A percentile compares a stretch with the other conserved stretches of the same genome.
These are phyloP conservation scores for Zymoseptoria ardabiliae DNA, from an alignment of 2,329 filamentous ascomycete genomes.

Conservation along the genomic window DNA sequence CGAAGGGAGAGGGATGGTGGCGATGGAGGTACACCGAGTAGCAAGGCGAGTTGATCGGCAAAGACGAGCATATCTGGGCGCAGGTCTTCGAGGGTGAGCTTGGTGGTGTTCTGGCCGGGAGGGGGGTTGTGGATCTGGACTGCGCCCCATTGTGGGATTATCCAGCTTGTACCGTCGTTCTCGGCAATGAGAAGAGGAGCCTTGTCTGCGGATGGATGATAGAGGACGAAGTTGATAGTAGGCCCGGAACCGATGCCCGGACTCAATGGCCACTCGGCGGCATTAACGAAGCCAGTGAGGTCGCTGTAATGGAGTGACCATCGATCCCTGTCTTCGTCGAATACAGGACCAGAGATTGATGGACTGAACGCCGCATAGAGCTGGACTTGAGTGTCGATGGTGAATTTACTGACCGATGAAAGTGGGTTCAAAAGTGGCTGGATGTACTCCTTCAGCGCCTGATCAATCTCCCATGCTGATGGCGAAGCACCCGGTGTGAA, in stretches of 20 bases:
- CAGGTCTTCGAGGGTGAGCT: constrained; percentile 59
- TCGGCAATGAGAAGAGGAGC: constrained; percentile 55
- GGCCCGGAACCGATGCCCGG: constrained; percentile 89
- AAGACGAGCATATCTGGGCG: constrained; percentile 81
- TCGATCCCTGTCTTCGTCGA: constrained; percentile 47
- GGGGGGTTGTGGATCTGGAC: constrained; percentile 60
- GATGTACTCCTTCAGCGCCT: constrained; percentile 73
- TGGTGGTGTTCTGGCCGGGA: constrained; percentile 28
- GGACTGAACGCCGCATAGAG: constrained; percentile 70
- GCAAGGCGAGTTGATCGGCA: constrained; percentile 78
- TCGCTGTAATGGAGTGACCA: constrained; percentile 75
- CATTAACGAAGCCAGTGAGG: constrained; percentile 90
- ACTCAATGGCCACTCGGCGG: constrained; percentile 92
- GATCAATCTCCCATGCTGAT: constrained; percentile 85
- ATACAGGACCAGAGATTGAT: constrained; percentile 52
- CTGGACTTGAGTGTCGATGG: constrained; percentile 92
- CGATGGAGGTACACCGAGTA: constrained; percentile 75
- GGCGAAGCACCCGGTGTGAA: constrained; percentile 74
- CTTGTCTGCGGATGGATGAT: constrained; percentile 64
- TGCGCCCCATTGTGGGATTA: constrained; percentile 93
- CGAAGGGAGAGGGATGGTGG: constrained; percentile 74
- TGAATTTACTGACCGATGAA: constrained; percentile 83
- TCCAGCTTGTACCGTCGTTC: constrained; percentile 66
- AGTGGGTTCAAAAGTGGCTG: constrained; percentile 73
- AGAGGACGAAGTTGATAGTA: constrained; percentile 93